Evolutionary conservation across 495 filamentous ascomycete genomes (phyloP).

Genomic region (Parachaetomium inaequale): DNA sequence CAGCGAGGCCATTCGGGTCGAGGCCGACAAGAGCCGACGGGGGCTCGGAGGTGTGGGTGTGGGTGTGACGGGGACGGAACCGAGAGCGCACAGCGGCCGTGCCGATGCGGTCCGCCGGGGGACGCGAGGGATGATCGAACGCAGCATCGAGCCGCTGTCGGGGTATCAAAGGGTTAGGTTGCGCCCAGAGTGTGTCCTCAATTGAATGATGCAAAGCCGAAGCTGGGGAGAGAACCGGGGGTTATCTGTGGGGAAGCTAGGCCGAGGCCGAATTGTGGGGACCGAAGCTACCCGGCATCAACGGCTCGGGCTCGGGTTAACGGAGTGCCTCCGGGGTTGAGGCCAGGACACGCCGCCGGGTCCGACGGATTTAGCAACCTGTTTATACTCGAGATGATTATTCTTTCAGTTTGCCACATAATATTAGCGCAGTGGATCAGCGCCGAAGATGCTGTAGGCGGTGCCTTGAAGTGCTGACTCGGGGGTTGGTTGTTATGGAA

Average conservation of each 20-base stretch:
- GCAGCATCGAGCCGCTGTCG: conserved; percentile 27
- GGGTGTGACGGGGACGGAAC: conserved; percentile 10
- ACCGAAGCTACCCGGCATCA: conserved; percentile 9
- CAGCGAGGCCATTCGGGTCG: conserved; percentile 30
- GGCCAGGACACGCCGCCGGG: neutral
- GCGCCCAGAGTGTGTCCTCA: neutral
- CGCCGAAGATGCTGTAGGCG: neutral
- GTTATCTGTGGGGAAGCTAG: neutral
- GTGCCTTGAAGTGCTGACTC: neutral
- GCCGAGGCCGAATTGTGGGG: conserved; percentile 24
- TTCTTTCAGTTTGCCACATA: neutral
- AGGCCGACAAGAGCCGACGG: conserved; percentile 27
- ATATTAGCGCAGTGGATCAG: neutral
- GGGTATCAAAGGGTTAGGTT: neutral
- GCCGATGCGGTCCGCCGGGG: conserved; percentile 25
- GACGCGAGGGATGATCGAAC: conserved; percentile 24
- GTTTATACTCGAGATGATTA: neutral
- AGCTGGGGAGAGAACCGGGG: neutral
- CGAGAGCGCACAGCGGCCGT: conserved; percentile 18
- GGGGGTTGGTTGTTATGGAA: neutral
- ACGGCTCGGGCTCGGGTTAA: conserved; percentile 4
- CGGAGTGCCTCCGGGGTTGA: neutral
- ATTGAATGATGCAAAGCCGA: neutral
- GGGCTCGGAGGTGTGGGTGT: too few relatives aligned
- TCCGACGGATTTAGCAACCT: neutral